Evolutionary conservation across 345 rosid genomes (phyloP).

Genomic region (Populus alba): DNA sequence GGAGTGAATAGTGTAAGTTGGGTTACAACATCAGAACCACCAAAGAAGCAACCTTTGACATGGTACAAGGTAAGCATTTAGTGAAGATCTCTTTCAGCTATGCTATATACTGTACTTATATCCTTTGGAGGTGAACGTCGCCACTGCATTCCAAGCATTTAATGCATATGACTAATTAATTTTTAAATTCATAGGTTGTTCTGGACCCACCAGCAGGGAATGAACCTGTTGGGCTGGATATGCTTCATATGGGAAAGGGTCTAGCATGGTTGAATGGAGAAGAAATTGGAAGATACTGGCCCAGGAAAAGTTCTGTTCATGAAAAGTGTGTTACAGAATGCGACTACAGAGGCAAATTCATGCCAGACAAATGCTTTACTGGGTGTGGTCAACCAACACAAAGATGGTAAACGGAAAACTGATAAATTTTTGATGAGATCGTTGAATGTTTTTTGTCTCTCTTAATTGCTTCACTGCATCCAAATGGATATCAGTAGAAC

Average conservation of each 20-base stretch:
- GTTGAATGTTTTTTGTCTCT: neutral
- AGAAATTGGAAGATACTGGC: constrained; percentile 94
- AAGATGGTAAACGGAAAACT: constrained; percentile 63
- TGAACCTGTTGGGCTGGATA: constrained; percentile 87
- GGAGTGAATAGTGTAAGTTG: constrained; percentile 47
- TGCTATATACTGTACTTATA: neutral
- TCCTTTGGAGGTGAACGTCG: neutral
- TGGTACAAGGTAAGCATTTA: constrained; percentile 77
- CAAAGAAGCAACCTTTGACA: constrained; percentile 68
- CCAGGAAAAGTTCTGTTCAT: constrained; percentile 41
- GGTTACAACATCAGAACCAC: constrained; percentile 66
- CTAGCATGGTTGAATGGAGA: constrained; percentile 98
- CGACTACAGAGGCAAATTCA: constrained; percentile 73
- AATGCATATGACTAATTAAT: neutral
- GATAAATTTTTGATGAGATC: neutral
- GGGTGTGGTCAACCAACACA: constrained; percentile 94
- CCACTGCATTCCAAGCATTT: neutral
- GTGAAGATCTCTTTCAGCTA: neutral
- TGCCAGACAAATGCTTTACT: constrained; percentile 72
- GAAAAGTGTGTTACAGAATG: constrained; percentile 65
- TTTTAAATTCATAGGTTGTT: constrained; percentile 46
- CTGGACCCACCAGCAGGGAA: constrained; percentile 73
- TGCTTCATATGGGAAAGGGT: constrained; percentile 93
- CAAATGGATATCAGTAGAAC: neutral
- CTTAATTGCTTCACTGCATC: neutral